Evolutionary conservation across 495 filamentous ascomycete species (phyloP), one percentile per base, ranked within the genome.

Genomic region (Lophium mytilinum): DNA sequence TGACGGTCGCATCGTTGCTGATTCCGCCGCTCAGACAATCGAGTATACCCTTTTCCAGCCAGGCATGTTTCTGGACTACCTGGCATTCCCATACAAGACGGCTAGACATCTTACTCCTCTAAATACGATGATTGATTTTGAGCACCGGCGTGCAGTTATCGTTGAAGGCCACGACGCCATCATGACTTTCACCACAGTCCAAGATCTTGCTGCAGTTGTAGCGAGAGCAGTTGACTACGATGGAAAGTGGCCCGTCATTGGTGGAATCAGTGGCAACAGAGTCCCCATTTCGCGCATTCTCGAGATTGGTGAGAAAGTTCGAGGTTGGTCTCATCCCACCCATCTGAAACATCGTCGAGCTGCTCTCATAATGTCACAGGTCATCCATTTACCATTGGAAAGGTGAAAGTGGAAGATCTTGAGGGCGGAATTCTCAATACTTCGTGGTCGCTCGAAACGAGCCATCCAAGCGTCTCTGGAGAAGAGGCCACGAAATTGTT

Each of bases 31-130:
- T 15, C 45, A 80, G 79, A 69, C 81, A 39, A 74, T 84, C 24
- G 77, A 83, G 55, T 85, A 84, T 64, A 72, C 66, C 3, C 66
- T 83, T 2, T 84, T 84, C 58, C 77, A 80, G 37, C 76, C 76
- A 0, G 83, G 81, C 3, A 17, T 79, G 1, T 79, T 83, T 64
- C 24, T 76, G 0, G 65, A 84, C 62, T 83, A 83, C 58, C 57
- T 83, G 0, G 75, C 78, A 12, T 56, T 56, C 33, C 80, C 82
- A 0, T 65, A 78, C 39, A 71, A 74, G 57, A 74, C 79, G 8
- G 46, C 75, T 15, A 78, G 75, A 47, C 64, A 84, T 56, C n/a
- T 85, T 4, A 52, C 61, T 4, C 68, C 67, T 0, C 52, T 79
- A 1, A 56, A 78, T 5, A 72, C 53, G 0, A 41, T 67, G 0